Conservation (phyloP, 345 rosid genomes). For the Citrus mangshanensis region DNA sequence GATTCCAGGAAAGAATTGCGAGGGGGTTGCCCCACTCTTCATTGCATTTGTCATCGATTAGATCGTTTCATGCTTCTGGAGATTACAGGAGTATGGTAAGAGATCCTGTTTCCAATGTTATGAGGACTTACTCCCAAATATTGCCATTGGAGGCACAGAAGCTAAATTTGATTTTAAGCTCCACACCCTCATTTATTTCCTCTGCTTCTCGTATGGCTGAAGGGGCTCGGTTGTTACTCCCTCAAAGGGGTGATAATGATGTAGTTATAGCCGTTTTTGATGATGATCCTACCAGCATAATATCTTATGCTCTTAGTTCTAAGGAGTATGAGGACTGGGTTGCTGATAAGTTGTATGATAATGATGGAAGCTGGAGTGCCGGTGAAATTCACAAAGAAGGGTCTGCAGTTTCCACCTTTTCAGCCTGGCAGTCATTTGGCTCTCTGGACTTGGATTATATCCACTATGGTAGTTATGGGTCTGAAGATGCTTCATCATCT, state of each 20-base stretch:
- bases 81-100: slow-evolving; percentile 75
- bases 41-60: slow-evolving; percentile 48
- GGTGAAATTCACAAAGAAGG: slow-evolving; percentile 34
- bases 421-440: slow-evolving; percentile 68
- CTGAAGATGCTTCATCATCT: slow-evolving; percentile 49
- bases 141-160: slow-evolving; percentile 68
- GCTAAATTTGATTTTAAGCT: slow-evolving; percentile 47
- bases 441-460: slow-evolving; percentile 59
- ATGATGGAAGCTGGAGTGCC: slow-evolving; percentile 39
- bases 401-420: slow-evolving; percentile 43
- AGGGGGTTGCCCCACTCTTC: slow-evolving; percentile 65
- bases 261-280: slow-evolving; percentile 82
- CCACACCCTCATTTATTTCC: slow-evolving; percentile 50
- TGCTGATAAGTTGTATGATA: slow-evolving; percentile 36
- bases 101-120: slow-evolving; percentile 65
- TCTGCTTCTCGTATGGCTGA: slow-evolving; percentile 63
- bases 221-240: slow-evolving; percentile 76
- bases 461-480: slow-evolving; percentile 46
- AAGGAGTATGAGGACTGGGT: slow-evolving; percentile 81
- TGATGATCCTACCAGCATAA: slow-evolving; percentile 85
- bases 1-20: slow-evolving; percentile 54
- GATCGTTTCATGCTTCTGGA: slow-evolving; percentile 91
- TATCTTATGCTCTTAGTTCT: slow-evolving; percentile 84
- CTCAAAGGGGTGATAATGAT: slow-evolving; percentile 50
- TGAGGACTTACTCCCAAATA: slow-evolving; percentile 58